Evolutionary conservation across 1,284 basidiomycete genomes (phyloP).

Genomic region (Austroboletus olivaceoglutinosus): DNA sequence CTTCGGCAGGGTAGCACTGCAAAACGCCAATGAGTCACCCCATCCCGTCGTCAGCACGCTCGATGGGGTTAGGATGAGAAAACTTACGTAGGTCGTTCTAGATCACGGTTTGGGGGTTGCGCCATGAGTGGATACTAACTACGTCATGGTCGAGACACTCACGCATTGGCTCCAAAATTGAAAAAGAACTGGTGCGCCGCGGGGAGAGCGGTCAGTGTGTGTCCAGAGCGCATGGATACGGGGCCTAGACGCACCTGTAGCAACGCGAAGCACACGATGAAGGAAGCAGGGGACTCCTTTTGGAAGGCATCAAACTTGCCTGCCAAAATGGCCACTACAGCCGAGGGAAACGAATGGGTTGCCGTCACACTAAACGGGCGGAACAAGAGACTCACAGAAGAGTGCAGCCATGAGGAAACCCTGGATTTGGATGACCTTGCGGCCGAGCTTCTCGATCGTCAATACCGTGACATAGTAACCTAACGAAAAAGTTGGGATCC

Average conservation of each 20-base stretch:
- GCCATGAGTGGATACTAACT: constrained; percentile 4
- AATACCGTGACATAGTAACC: constrained; percentile 71
- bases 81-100: constrained; percentile 56
- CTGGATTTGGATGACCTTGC: constrained; percentile 76
- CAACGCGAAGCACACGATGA: constrained; percentile 71
- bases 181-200: constrained; percentile 57
- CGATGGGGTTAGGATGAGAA: background rate
- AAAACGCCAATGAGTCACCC: background rate
- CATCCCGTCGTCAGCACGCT: background rate
- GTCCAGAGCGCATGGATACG: background rate
- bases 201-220: background rate
- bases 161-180: constrained; percentile 87
- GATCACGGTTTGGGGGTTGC: background rate
- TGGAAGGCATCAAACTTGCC: constrained; percentile 63
- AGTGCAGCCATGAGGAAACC: constrained; percentile 72
- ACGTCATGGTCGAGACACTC: constrained; percentile 23
- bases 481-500: constrained; percentile 21
- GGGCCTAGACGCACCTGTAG: constrained; percentile 39
- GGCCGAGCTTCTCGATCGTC: constrained; percentile 69
- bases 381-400: constrained; percentile 48
- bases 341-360: background rate
- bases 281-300: constrained; percentile 44
- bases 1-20: constrained; percentile 73
- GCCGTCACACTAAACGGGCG: background rate
- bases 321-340: constrained; percentile 56